A percentile compares a stretch with the other conserved stretches of the same genome.
These are phyloP conservation scores for Clavispora asparagi DNA, from an alignment of 805 yeast genomes.

Conservation along the genomic window DNA sequence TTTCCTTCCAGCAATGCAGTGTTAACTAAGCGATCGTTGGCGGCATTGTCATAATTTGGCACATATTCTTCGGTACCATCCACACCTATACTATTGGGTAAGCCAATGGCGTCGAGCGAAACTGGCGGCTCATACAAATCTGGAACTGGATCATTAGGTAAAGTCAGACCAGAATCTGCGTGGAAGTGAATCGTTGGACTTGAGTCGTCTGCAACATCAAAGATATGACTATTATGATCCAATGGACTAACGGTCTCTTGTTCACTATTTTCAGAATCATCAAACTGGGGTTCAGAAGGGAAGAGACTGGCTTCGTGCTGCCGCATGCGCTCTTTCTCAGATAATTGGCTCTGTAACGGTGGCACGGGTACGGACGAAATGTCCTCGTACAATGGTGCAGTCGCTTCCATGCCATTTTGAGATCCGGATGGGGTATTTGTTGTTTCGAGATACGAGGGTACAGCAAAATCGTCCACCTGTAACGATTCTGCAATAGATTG, in stretches of 20 bases:
- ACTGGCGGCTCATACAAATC: slow-evolving; percentile 10
- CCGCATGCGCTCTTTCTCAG: slow-evolving; percentile 56
- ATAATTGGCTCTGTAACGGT: slow-evolving; percentile 17
- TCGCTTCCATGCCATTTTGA: no score
- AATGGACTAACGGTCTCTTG: slow-evolving; percentile 19
- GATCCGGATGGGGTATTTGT: background rate
- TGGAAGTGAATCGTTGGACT: background rate
- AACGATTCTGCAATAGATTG: slow-evolving; percentile 2
- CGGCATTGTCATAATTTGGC: slow-evolving; percentile 28
- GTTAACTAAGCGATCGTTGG: slow-evolving; percentile 20
- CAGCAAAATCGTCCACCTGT: slow-evolving; percentile 16
- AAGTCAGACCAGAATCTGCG: background rate
- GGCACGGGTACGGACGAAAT: slow-evolving; percentile 2
- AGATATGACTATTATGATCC: slow-evolving; percentile 4
- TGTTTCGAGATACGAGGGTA: slow-evolving; percentile 25
- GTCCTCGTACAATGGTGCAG: slow-evolving; percentile 24
- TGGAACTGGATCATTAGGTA: background rate
- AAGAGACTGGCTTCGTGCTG: slow-evolving; percentile 53
- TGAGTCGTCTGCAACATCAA: slow-evolving; percentile 3
- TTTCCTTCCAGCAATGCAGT: background rate
- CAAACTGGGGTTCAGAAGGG: slow-evolving; percentile 49
- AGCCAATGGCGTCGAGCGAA: slow-evolving; percentile 2
- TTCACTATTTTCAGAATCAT: slow-evolving; percentile 18
- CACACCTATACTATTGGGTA: slow-evolving; percentile 14
- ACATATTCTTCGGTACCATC: slow-evolving; percentile 26